Base-by-base conservation (phyloP, 2,329 filamentous ascomycete species). In the Fonsecaea nubica region DNA sequence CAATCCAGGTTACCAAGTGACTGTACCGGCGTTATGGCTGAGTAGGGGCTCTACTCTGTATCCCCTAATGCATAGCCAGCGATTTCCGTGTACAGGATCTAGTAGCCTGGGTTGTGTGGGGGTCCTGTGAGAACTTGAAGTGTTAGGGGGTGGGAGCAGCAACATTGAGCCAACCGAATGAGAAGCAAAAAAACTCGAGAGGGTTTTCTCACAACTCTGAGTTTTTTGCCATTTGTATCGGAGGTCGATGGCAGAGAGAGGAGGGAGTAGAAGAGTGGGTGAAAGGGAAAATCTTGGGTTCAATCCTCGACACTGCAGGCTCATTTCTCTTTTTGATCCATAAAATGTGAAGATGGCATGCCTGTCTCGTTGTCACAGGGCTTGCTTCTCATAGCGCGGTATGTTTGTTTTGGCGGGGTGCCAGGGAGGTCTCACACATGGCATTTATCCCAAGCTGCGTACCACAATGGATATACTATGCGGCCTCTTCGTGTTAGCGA, bases 181-280 rank as follows among this genome's bases (percentile, higher is more conserved):
- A 18, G 45, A 30, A 50, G 25, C 45, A 50, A 50, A 50, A 50
- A 50, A 10, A 25, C 10, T 10, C 3, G 4, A 2, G 8, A 13
- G 45, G 21, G 18, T 50, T 50, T 50, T 50, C 45, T 50, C 45
- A 50, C 18, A 50, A 50, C 9, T 10, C 15, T 64, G 55, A 30
- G 40, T 18, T 55, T 21, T 38, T 55, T 55, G 53, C 35, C 18
- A 13, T 18, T 55, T n/a, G 30, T 7, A 36, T n/a, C 30, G 4
- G 13, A 32, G 30, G 30, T 32, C 30, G 30, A 32, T 32, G 6
- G 30, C 0, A 6, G 30, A 32, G 30, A 32, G 30, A 4, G 4
- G 30, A 32, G 30, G 6, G 30, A 6, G 30, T 32, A 32, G 30
- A 32, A 18, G 50, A 32, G 5, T 12, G 32, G 25, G 21, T 8